A percentile compares a stretch with the other conserved stretches of the same genome.
Evolutionary conservation across 2,329 filamentous ascomycete species (phyloP).

Genomic region (Penicillium sp.): DNA sequence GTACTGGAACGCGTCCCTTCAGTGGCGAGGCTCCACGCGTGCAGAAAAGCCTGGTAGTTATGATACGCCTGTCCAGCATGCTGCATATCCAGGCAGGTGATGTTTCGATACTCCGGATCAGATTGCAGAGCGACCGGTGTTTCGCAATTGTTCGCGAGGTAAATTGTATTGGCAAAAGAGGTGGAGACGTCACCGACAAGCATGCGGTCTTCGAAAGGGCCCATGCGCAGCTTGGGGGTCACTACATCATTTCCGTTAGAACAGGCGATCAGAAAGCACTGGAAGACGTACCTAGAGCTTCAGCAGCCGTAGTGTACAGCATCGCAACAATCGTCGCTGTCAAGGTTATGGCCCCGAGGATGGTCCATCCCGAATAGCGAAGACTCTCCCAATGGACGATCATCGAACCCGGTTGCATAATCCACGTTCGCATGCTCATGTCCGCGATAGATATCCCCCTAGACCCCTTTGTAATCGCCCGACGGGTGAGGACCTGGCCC

Average conservation of each 20-base stretch:
- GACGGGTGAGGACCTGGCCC: slow-evolving; percentile 74
- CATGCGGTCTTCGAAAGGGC: slow-evolving; percentile 54
- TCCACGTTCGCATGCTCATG: slow-evolving; percentile 78
- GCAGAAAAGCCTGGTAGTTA: slow-evolving; percentile 68
- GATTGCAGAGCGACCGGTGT: slow-evolving; percentile 59
- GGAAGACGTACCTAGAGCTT: slow-evolving; percentile 60
- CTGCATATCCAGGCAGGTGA: slow-evolving; percentile 70
- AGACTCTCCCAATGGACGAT: slow-evolving; percentile 71
- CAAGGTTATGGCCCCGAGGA: slow-evolving; percentile 69
- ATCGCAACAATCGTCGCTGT: slow-evolving; percentile 68
- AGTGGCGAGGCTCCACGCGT: slow-evolving; percentile 59
- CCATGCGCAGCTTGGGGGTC: slow-evolving; percentile 70
- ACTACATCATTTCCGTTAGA: slow-evolving; percentile 47
- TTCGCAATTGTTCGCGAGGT: slow-evolving; percentile 62
- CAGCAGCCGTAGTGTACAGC: slow-evolving; percentile 77
- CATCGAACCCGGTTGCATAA: slow-evolving; percentile 73
- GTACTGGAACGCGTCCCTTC: slow-evolving; percentile 48
- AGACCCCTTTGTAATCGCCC: slow-evolving; percentile 65
- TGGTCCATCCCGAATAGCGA: slow-evolving; percentile 65
- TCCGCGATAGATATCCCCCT: slow-evolving; percentile 75
- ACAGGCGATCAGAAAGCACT: too few species aligned
- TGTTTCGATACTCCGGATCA: slow-evolving; percentile 49
- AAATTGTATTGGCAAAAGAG: slow-evolving; percentile 67
- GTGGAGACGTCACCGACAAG: slow-evolving; percentile 64
- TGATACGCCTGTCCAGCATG: slow-evolving; percentile 72